Conservation (phyloP, 2,329 filamentous ascomycete species). For the Chaetomium strumarium region DNA sequence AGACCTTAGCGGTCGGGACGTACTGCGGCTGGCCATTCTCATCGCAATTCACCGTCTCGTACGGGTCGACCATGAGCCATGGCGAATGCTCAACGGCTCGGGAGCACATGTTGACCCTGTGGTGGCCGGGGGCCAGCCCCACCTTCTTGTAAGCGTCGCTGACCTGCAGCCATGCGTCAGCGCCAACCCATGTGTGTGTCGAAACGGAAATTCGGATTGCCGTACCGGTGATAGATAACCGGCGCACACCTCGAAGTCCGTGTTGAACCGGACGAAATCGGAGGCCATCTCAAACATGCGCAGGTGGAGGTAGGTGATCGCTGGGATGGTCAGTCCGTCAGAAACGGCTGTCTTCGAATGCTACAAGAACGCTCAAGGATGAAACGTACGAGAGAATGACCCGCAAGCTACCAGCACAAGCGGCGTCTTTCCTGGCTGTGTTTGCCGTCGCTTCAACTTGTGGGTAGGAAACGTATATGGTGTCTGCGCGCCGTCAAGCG, state of each 20-base stretch:
- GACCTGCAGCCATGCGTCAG: conserved; percentile 12
- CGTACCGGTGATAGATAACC: conserved; percentile 71
- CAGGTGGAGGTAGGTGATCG: conserved; percentile 29
- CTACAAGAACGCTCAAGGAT: background rate
- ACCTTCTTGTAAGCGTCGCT: conserved; percentile 66
- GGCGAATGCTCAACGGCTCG: conserved; percentile 70
- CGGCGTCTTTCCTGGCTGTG: conserved; percentile 27
- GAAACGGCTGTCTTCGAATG: background rate
- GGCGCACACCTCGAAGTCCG: conserved; percentile 71
- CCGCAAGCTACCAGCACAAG: conserved; percentile 34
- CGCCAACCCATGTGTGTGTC: background rate
- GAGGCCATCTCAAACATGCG: conserved; percentile 36
- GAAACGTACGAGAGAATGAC: conserved; percentile 29
- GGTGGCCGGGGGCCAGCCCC: conserved; percentile 65
- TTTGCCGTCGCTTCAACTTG: conserved; percentile 26
- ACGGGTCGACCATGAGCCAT: conserved; percentile 82
- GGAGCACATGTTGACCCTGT: conserved; percentile 79
- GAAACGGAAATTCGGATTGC: background rate
- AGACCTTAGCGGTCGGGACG: conserved; percentile 78
- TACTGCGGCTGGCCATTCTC: conserved; percentile 58
- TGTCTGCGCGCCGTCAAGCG: conserved; percentile 2
- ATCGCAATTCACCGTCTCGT: conserved; percentile 64
- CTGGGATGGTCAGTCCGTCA: conserved; percentile 12
- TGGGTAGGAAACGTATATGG: conserved; percentile 27
- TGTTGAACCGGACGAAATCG: conserved; percentile 34